Percentiles rank a stretch among this genome's conserved stretches.
These are phyloP conservation scores for Gastrolobium villosum DNA, from an alignment of 306 rosid genomes.

Conservation along the genomic window DNA sequence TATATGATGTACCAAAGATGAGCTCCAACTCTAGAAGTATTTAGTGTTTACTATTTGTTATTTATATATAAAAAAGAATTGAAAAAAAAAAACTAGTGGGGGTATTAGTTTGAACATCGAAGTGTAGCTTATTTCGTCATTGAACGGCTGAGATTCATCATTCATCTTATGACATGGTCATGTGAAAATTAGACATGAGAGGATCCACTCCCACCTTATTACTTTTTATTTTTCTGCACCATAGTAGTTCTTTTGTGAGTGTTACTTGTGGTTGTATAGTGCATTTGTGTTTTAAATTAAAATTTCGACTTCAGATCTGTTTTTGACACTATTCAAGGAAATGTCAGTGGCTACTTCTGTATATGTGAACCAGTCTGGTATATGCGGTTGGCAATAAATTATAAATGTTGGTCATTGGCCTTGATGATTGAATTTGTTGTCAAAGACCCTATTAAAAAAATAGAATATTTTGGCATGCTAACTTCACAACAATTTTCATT, in stretches of 20 bases:
- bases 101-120: background rate
- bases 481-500: conserved; percentile 2
- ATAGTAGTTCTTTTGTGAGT: conserved; percentile 17
- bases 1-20: too few relatives aligned
- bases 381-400: conserved; percentile 29
- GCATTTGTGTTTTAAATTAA: conserved; percentile 21
- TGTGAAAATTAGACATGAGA: too few relatives aligned
- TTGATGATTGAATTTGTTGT: conserved; percentile 16
- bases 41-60: background rate
- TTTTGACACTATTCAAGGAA: conserved; percentile 1
- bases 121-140: background rate
- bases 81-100: background rate
- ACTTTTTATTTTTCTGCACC: conserved; percentile 1
- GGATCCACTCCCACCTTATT: too few relatives aligned
- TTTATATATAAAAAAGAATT: background rate
- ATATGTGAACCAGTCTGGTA: background rate
- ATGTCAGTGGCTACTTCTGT: background rate
- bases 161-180: too few relatives aligned
- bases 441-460: background rate
- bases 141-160: too few relatives aligned
- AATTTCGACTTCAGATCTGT: background rate
- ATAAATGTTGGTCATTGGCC: conserved; percentile 14
- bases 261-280: conserved; percentile 2
- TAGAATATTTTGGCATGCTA: background rate
- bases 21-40: background rate